Evolutionary conservation across 129 eudicot species (phyloP), one percentile per base, ranked within the genome.

Genomic region (Gnaphalium uliginosum): DNA sequence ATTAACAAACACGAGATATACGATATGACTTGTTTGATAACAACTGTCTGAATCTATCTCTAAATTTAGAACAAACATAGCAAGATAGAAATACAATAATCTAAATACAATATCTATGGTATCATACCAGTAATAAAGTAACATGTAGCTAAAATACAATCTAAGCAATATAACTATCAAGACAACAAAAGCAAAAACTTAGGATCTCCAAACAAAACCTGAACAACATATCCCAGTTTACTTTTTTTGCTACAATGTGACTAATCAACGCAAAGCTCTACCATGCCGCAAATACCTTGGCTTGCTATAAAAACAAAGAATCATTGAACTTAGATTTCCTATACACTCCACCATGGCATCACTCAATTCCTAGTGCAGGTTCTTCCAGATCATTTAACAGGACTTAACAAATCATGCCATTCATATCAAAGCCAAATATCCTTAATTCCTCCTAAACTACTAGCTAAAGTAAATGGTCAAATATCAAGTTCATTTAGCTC

Each of bases 321-420:
- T 56, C 61, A 56, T 7, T 17, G 61, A 22, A 13, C 25, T 56
- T 56, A 19, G 1, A 56, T 22, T 56, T 56, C 25, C 25, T 56
- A 8, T 56, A 22, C 3, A n/a, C 23, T 56, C 61, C 13, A 56
- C 61, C 61, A 56, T 56, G 21, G 18, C 53, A 46, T 46, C 53
- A 43, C 51, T 43, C 51, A 14, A 2, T 43, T 43, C 3, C 53
- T 46, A 14, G 53, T 46, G 53, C 53, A 46, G 53, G 53, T 48
- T 69, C 32, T 69, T 69, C 75, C 50, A 71, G 15, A 51, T 30
- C 75, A 71, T 71, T 8, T 9, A 8, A 43, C 26, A 69, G 27
- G 30, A 68, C 46, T 37, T 68, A 13, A 68, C 6, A 21, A 11
- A 41, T 68, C 72, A 21, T 68, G n/a, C 13, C 72, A 66, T 68